These are phyloP conservation scores for Acanthamoeba quina DNA, from an alignment of 208 protist species.

Conservation along the genomic window DNA sequence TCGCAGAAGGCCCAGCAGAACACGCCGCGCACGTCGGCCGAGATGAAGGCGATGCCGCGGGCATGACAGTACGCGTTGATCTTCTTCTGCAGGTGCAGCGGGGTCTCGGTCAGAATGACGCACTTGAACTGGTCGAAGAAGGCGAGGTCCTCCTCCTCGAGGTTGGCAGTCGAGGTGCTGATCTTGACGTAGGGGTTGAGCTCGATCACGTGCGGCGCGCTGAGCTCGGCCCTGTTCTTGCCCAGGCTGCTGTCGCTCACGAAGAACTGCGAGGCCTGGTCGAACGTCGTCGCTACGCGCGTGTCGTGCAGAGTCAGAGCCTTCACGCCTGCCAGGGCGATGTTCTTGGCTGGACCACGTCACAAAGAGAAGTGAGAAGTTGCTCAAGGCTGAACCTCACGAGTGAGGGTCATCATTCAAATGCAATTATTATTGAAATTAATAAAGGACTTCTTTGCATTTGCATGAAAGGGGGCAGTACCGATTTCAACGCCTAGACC, in stretches of 20 bases:
- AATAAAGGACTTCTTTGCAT: not conserved
- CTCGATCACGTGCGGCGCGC: slow-evolving; percentile 86
- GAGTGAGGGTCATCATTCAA: not conserved
- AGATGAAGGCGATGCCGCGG: slow-evolving; percentile 84
- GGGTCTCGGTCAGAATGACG: slow-evolving; percentile 86
- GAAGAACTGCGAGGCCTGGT: slow-evolving; percentile 90
- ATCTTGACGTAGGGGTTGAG: slow-evolving; percentile 93
- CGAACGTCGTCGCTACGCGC: slow-evolving; percentile 78
- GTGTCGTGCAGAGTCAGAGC: slow-evolving; percentile 92
- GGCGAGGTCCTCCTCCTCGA: slow-evolving; percentile 46
- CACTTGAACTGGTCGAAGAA: slow-evolving; percentile 80
- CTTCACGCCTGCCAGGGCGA: slow-evolving; percentile 94
- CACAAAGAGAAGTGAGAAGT: not conserved
- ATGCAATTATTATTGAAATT: not conserved
- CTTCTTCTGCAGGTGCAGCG: slow-evolving; percentile 79
- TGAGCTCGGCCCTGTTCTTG: slow-evolving; percentile 82
- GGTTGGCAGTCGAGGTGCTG: slow-evolving; percentile 67
- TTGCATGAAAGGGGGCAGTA: not conserved
- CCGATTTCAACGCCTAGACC: slow-evolving; percentile 94
- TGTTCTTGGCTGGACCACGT: slow-evolving; percentile 91
- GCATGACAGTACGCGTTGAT: slow-evolving; percentile 84
- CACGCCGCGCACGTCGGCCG: slow-evolving; percentile 83
- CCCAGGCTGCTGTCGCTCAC: slow-evolving; percentile 41
- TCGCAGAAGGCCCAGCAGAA: slow-evolving; percentile 86
- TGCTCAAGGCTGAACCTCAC: too few species aligned